Evolutionary conservation across 192 early-diverging fungal genomes (phyloP).

Genomic region (Glomus cerebriforme): DNA sequence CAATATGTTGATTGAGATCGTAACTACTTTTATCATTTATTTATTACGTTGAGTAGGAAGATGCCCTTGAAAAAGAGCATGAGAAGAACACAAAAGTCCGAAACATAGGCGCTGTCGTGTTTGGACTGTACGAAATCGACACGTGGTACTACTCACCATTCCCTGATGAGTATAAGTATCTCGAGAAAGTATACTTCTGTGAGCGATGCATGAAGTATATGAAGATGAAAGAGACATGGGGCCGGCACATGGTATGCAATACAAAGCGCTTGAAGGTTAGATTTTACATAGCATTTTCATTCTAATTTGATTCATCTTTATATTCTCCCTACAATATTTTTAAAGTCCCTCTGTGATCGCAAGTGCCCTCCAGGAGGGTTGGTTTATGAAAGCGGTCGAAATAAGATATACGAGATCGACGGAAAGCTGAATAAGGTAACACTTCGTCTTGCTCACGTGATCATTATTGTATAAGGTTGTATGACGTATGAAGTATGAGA

Average conservation of each 20-base stretch:
- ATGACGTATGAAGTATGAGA: too few species aligned
- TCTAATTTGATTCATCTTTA: neutral
- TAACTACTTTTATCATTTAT: neutral
- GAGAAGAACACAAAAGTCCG: neutral
- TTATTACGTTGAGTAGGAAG: neutral
- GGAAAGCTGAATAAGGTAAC: conserved; percentile 79
- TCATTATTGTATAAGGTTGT: neutral
- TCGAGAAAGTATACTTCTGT: conserved; percentile 79
- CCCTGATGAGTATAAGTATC: conserved; percentile 81
- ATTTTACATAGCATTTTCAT: neutral
- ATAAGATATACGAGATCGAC: conserved; percentile 83
- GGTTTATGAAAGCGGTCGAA: conserved; percentile 74
- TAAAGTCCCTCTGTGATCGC: conserved; percentile 58
- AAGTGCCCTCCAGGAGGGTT: conserved; percentile 74
- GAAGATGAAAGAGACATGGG: conserved; percentile 65
- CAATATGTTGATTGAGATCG: neutral
- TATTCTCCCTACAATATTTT: conserved; percentile 10
- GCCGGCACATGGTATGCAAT: conserved; percentile 60
- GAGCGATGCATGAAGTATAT: conserved; percentile 95
- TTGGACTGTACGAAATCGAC: conserved; percentile 83
- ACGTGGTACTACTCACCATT: conserved; percentile 96
- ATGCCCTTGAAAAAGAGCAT: conserved; percentile 3
- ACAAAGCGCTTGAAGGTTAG: conserved; percentile 13
- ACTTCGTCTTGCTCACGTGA: neutral
- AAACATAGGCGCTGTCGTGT: conserved; percentile 41